Base-by-base conservation (phyloP, 345 rosid genomes). In the Triadica sebifera region DNA sequence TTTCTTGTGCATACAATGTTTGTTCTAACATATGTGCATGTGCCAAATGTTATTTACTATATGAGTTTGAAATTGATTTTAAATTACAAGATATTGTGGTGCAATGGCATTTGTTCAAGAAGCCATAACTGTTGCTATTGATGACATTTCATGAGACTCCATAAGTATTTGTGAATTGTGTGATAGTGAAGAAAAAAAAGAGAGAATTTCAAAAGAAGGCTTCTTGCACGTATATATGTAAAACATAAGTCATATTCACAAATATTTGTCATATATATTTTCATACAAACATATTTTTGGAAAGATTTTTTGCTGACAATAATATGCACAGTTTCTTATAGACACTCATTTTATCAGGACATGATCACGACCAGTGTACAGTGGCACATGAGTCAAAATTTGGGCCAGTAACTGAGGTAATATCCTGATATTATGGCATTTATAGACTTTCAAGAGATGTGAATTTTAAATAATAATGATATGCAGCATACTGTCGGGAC, bases 341-440 rank as follows among this genome's bases (percentile, higher is more conserved):
- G 97, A 82, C 74, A 38, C 89, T 94, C 2, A 79, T 92, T 80
- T 77, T 94, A 64, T 92, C 97, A 66, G 97, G 93, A 58, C 98
- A 94, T 81, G 98, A 92, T 89, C 97, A 94, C 72, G 95, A 94
- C 77, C 98, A 92, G 74, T 94, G 97, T 82, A 87, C 88, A 9
- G 66, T 88, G 73, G 80, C 65, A 34, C 97, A 90, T 72, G 71
- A 85, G 77, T 79, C 87, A 17, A 77, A 85, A 74, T 70, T 25
- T 53, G 88, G 89, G 72, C 60, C 82, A 45, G 74, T 89, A 39
- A 76, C 56, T 12, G 97, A 94, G 97, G 98, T 89, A 80, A 86
- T 81, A 41, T 45, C 52, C 24, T 47, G 16, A 55, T 64, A 52
- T 53, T 65, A 64, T 64, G 65, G 46, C 69, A 45, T 58, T 12